Evolutionary conservation across 2,329 filamentous ascomycete genomes (phyloP).

Genomic region (Dothideomycetes sp.): DNA sequence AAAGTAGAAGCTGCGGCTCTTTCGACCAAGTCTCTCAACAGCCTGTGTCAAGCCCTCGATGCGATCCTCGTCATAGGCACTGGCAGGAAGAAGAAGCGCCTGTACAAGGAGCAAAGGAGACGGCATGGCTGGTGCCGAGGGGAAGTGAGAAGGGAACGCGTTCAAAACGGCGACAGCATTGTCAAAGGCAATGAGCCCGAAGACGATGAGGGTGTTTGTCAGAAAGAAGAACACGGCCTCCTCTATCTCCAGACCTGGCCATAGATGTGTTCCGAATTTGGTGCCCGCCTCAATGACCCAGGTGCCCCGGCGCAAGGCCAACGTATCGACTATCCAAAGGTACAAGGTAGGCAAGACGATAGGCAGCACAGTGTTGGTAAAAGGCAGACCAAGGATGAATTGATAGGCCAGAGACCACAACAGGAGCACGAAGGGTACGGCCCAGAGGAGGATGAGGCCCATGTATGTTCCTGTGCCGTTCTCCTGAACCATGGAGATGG

Average conservation of each 20-base stretch:
- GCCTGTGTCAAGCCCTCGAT: slow-evolving; percentile 52
- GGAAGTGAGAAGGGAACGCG: slow-evolving; percentile 52
- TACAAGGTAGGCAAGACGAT: slow-evolving; percentile 58
- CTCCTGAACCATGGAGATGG: slow-evolving; percentile 37
- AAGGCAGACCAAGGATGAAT: slow-evolving; percentile 53
- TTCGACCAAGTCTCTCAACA: slow-evolving; percentile 47
- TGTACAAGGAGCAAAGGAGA: slow-evolving; percentile 43
- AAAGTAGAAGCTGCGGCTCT: slow-evolving; percentile 66
- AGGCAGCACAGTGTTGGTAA: slow-evolving; percentile 48
- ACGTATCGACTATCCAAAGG: slow-evolving; percentile 62
- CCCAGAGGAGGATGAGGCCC: slow-evolving; percentile 62
- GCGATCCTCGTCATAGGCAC: slow-evolving; percentile 48
- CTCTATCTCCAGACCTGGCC: slow-evolving; percentile 60
- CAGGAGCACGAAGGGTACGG: slow-evolving; percentile 54
- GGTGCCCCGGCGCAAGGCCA: slow-evolving; percentile 57
- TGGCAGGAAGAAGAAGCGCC: slow-evolving; percentile 42
- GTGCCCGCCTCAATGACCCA: slow-evolving; percentile 63
- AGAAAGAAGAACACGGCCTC: slow-evolving; percentile 65
- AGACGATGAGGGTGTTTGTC: slow-evolving; percentile 61
- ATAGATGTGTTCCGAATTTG: slow-evolving; percentile 55
- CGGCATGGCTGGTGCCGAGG: slow-evolving; percentile 39
- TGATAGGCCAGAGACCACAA: slow-evolving; percentile 56
- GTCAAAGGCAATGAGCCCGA: slow-evolving; percentile 60
- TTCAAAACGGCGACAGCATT: slow-evolving; percentile 57
- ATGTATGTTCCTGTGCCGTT: slow-evolving; percentile 53